Percentiles rank a stretch among this genome's conserved stretches.
Evolutionary conservation across 2,329 filamentous ascomycete genomes (phyloP).

Genomic region (Penicillium nordicum): DNA sequence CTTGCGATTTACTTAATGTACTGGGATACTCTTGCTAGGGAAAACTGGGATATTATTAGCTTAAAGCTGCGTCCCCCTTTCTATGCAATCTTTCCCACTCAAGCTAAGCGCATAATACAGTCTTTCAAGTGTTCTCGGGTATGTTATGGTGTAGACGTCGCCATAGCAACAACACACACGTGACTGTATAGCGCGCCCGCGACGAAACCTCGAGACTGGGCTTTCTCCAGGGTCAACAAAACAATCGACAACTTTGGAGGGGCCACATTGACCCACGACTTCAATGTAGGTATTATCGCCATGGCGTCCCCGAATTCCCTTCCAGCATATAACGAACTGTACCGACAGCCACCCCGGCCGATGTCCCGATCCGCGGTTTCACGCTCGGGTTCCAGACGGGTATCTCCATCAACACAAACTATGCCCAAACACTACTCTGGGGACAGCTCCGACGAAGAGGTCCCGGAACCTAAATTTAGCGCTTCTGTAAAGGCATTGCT

Average conservation of each 20-base stretch:
- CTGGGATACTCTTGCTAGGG: too few species aligned
- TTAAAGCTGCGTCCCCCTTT: neutral
- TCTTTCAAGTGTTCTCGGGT: neutral
- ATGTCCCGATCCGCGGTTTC: constrained; percentile 38
- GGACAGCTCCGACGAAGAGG: constrained; percentile 93
- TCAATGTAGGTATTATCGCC: constrained; percentile 27
- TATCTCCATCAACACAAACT: constrained; percentile 27
- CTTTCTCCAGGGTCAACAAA: constrained; percentile 24
- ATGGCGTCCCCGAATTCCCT: constrained; percentile 40
- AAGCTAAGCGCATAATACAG: neutral
- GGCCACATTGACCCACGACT: constrained; percentile 26
- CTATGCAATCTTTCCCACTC: neutral
- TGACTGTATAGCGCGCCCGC: constrained; percentile 17
- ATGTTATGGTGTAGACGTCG: constrained; percentile 15
- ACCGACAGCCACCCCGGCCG: constrained; percentile 37
- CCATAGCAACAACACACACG: constrained; percentile 19
- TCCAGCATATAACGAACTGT: constrained; percentile 35
- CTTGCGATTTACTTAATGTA: neutral
- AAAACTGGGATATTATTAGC: neutral
- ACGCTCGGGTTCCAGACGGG: constrained; percentile 33
- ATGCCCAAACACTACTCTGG: constrained; percentile 46
- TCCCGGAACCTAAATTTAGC: constrained; percentile 85
- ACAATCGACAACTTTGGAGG: constrained; percentile 23
- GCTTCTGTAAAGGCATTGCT: constrained; percentile 85
- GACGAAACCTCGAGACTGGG: constrained; percentile 15